Evolutionary conservation across 768 basidiomycete genomes (phyloP).

Genomic region (Mycena amicta): DNA sequence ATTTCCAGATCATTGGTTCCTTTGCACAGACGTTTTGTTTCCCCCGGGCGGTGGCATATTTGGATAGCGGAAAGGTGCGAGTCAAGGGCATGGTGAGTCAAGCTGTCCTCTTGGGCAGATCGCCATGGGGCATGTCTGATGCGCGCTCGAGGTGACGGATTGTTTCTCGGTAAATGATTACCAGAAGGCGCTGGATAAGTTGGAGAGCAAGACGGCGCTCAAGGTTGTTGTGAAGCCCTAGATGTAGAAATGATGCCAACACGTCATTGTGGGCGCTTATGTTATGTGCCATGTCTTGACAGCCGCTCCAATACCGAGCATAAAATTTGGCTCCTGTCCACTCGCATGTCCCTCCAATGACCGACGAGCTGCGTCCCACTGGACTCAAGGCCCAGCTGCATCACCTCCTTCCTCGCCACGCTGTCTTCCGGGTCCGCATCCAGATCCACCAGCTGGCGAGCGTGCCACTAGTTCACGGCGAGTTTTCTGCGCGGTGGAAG

Average conservation of each 20-base stretch:
- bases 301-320: not conserved
- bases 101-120: not conserved
- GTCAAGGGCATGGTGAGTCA: slow-evolving; percentile 55
- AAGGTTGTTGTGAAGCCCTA: slow-evolving; percentile 53
- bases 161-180: slow-evolving; percentile 60
- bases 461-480: slow-evolving; percentile 71
- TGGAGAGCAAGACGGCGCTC: slow-evolving; percentile 57
- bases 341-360: not conserved
- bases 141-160: slow-evolving; percentile 49
- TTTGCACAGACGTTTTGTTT: slow-evolving; percentile 90
- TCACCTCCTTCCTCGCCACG: slow-evolving; percentile 64
- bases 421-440: slow-evolving; percentile 63
- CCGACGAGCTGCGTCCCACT: not conserved
- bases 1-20: slow-evolving; percentile 37
- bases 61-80: slow-evolving; percentile 83
- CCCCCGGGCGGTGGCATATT: slow-evolving; percentile 87
- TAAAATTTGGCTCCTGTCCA: not conserved
- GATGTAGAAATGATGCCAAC: not conserved
- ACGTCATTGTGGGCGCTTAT: not conserved
- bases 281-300: not conserved
- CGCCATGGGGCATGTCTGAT: not conserved
- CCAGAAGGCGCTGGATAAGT: slow-evolving; percentile 66
- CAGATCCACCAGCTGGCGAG: slow-evolving; percentile 68
- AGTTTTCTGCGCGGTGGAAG: slow-evolving; percentile 73
- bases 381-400: slow-evolving; percentile 61